A percentile compares a stretch with the other conserved stretches of the same genome.
These are phyloP conservation scores for Citeromyces matritensis DNA, from an alignment of 805 yeast genomes.

Conservation along the genomic window DNA sequence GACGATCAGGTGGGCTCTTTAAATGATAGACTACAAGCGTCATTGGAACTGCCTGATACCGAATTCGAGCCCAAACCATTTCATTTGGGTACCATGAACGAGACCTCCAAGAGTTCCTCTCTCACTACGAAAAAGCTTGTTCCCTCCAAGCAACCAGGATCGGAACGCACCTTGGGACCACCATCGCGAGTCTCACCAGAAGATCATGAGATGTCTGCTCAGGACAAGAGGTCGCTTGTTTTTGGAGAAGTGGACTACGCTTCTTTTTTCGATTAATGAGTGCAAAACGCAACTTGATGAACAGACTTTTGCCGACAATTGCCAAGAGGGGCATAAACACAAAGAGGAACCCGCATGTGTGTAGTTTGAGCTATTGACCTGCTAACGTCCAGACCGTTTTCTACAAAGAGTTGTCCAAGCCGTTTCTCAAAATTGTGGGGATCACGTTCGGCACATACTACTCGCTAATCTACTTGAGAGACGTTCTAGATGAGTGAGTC, in stretches of 20 bases:
- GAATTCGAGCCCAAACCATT: no score
- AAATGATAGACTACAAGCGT: no score
- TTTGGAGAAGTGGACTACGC: slow-evolving; percentile 3
- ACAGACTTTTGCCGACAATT: slow-evolving; percentile 1
- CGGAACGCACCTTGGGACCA: slow-evolving; percentile 3
- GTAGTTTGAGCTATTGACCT: not conserved
- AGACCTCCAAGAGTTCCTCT: no score
- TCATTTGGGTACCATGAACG: no score
- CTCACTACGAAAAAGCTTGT: no score
- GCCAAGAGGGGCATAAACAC: slow-evolving; percentile 2
- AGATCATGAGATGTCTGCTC: not conserved
- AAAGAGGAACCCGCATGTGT: slow-evolving; percentile 2
- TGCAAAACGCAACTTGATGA: not conserved
- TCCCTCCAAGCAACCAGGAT: no score
- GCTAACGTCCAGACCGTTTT: slow-evolving; percentile 11
- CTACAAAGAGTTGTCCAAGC: slow-evolving; percentile 29
- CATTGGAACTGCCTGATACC: no score
- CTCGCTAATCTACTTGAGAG: slow-evolving; percentile 27
- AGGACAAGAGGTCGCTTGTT: not conserved
- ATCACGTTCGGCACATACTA: slow-evolving; percentile 31
- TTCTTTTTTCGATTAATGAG: slow-evolving; percentile 3
- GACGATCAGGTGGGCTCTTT: no score
- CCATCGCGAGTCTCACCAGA: slow-evolving; percentile 2
- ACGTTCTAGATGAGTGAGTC: slow-evolving; percentile 15
- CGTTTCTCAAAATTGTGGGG: slow-evolving; percentile 26